Evolutionary conservation across 2,329 filamentous ascomycete species (phyloP), one percentile per base, ranked within the genome.

Genomic region (Alternaria tenuissima): DNA sequence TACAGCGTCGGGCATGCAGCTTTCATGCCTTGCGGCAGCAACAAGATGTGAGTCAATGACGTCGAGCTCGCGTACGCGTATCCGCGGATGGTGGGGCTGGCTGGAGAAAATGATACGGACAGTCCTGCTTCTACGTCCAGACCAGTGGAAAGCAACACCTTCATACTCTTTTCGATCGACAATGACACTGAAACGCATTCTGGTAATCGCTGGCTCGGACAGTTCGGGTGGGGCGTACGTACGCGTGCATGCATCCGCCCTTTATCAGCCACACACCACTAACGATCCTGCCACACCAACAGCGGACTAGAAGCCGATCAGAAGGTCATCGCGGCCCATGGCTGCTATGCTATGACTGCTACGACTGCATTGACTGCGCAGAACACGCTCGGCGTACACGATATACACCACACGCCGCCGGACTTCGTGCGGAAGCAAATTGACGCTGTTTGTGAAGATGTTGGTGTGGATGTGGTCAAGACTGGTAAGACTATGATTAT

Each of bases 281-380:
- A 59, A 73, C 62, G 20, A 41, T 20, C 20, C 49, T 46, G 38
- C 30, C 53, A 36, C 72, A 97, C 38, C 57, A 44, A 59, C 52
- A 59, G 94, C 57, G 95, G 94, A 52, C 87, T 99, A 34, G 94
- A 99, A 79, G 95, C 94, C 39, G 94, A 98, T 77, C 94, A 98
- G 76, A 96, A 97, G 78, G 93, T 96, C 62, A 90, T 97, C 62
- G 91, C 93, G 44, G 92, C 92, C 18, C 93, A 98, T 86, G 89
- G 91, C 61, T 95, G 92, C 81, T 98, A 98, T 84, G 93, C 93
- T 61, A 96, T 97, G 89, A 97, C 94, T 52, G 93, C 94, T 22
- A 97, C 94, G 9, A 96, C 94, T 14, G 94, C 94, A 20, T 82
- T 99, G 74, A 99, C 95, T n/a, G 94, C 93, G 16, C 95, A 98